These are phyloP conservation scores for Phylloboletellus chloephorus DNA, from an alignment of 1,284 basidiomycete genomes.

Conservation along the genomic window DNA sequence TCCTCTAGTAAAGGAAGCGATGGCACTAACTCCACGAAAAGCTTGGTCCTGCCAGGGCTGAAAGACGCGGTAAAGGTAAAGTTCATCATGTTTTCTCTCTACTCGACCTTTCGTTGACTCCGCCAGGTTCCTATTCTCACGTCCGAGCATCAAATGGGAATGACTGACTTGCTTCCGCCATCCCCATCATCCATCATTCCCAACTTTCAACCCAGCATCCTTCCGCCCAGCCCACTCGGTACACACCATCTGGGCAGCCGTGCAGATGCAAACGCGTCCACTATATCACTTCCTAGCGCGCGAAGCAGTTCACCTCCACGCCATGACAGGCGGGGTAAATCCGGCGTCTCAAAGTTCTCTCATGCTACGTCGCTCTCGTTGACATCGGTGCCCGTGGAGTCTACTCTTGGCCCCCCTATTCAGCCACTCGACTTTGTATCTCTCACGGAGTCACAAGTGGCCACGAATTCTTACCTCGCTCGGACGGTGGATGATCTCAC, in stretches of 20 bases:
- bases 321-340: slow-evolving; percentile 25
- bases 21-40: slow-evolving; percentile 25
- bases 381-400: slow-evolving; percentile 29
- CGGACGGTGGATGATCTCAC: slow-evolving; percentile 75
- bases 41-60: slow-evolving; percentile 49
- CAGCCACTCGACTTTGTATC: slow-evolving; percentile 63
- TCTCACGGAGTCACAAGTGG: slow-evolving; percentile 56
- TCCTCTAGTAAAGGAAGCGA: slow-evolving; percentile 38
- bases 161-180: slow-evolving; percentile 69
- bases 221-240: slow-evolving; percentile 39
- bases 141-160: slow-evolving; percentile 63
- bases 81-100: slow-evolving; percentile 1
- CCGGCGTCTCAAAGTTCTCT: slow-evolving; percentile 24
- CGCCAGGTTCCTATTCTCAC: slow-evolving; percentile 57
- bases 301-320: slow-evolving; percentile 37
- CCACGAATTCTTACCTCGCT: slow-evolving; percentile 68
- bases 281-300: slow-evolving; percentile 37
- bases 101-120: slow-evolving; percentile 4
- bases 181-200: slow-evolving; percentile 60
- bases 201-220: slow-evolving; percentile 39
- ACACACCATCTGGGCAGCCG: slow-evolving; percentile 29
- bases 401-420: slow-evolving; percentile 40
- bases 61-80: slow-evolving; percentile 69
- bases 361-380: slow-evolving; percentile 29
- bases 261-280: slow-evolving; percentile 27